Percentiles rank a stretch among this genome's conserved stretches.
phyloP scores from a whole-genome alignment of 2,329 filamentous ascomycete genomes.

The Didymella lethalis region DNA sequence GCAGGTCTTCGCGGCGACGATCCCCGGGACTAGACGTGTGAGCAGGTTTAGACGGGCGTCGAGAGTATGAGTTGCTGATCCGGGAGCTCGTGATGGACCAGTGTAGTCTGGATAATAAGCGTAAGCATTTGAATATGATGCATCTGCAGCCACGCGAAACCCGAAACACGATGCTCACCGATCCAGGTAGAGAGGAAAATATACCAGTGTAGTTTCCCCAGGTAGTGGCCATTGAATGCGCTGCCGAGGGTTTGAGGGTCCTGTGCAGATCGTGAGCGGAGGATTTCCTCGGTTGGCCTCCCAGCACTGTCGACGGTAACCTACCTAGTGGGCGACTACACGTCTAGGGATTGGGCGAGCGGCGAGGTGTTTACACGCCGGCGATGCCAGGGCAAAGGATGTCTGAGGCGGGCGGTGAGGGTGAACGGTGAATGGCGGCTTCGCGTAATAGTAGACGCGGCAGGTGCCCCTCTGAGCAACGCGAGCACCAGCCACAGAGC shows the following conservation, averaged over 20 bases:
- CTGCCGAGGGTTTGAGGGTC: constrained; percentile 21
- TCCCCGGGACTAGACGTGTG: constrained; percentile 40
- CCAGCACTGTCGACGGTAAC: constrained; percentile 11
- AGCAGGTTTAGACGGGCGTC: constrained; percentile 50
- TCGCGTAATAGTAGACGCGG: constrained; percentile 16
- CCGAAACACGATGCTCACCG: constrained; percentile 2
- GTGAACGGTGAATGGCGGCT: constrained; percentile 21
- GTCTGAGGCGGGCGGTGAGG: constrained; percentile 27
- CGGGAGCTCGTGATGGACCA: constrained; percentile 46
- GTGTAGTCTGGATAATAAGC: constrained; percentile 46
- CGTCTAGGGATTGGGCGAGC: constrained; percentile 20
- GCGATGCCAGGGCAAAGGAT: constrained; percentile 19
- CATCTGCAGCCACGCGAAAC: constrained; percentile 26
- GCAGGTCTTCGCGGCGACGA: constrained; percentile 48
- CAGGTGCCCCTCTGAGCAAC: constrained; percentile 8
- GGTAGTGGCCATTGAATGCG: constrained; percentile 42
- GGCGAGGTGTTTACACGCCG: constrained; percentile 27
- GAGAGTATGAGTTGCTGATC: constrained; percentile 47
- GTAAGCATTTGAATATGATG: constrained; percentile 24
- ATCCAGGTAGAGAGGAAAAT: constrained; percentile 21
- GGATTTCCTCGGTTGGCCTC: constrained; percentile 25
- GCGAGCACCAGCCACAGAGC: constrained; percentile 7
- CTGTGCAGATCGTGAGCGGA: constrained; percentile 36
- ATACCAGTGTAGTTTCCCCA: constrained; percentile 47
- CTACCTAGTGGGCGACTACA: constrained; percentile 12